These are phyloP conservation scores for Phytophthora colocasiae DNA, from an alignment of 352 stramenopile genomes.

Conservation along the genomic window DNA sequence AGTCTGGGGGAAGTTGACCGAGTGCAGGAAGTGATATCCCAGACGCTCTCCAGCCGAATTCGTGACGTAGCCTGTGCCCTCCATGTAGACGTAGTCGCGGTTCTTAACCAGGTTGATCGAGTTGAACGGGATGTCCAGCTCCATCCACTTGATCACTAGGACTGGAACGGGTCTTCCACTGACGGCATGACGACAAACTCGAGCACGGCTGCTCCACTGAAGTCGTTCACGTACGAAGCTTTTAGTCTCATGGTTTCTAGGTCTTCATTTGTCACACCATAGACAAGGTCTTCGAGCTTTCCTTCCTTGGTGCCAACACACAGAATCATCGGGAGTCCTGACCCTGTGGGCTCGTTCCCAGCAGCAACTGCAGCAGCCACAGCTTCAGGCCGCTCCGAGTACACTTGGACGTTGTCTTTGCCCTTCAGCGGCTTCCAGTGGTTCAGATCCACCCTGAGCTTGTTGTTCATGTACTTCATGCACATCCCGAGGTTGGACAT, in stretches of 20 bases:
- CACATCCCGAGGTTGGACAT: constrained; percentile 8
- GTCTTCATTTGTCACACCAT: constrained; percentile 13
- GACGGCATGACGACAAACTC: constrained; percentile 9
- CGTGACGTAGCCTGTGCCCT: constrained; percentile 20
- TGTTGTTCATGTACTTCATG: constrained; percentile 13
- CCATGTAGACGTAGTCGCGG: constrained; percentile 35
- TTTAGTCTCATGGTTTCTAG: constrained; percentile 14
- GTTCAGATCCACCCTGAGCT: background rate
- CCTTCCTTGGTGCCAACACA: constrained; percentile 19
- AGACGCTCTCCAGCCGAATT: constrained; percentile 6
- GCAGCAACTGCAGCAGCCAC: constrained; percentile 9
- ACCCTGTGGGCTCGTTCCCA: constrained; percentile 6
- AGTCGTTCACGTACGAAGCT: constrained; percentile 12
- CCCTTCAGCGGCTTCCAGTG: constrained; percentile 20
- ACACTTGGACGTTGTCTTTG: constrained; percentile 17
- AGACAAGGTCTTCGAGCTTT: constrained; percentile 30
- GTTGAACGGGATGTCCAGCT: constrained; percentile 36
- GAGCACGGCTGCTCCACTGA: constrained; percentile 14
- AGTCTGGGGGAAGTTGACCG: constrained; percentile 27
- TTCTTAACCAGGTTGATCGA: constrained; percentile 30
- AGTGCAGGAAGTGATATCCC: constrained; percentile 27
- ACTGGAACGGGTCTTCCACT: constrained; percentile 30
- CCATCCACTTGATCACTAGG: constrained; percentile 43
- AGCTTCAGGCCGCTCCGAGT: constrained; percentile 12
- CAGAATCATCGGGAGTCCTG: constrained; percentile 25